These are phyloP conservation scores for Tilletia setariae DNA, from an alignment of 1,284 basidiomycete species.

Conservation along the genomic window DNA sequence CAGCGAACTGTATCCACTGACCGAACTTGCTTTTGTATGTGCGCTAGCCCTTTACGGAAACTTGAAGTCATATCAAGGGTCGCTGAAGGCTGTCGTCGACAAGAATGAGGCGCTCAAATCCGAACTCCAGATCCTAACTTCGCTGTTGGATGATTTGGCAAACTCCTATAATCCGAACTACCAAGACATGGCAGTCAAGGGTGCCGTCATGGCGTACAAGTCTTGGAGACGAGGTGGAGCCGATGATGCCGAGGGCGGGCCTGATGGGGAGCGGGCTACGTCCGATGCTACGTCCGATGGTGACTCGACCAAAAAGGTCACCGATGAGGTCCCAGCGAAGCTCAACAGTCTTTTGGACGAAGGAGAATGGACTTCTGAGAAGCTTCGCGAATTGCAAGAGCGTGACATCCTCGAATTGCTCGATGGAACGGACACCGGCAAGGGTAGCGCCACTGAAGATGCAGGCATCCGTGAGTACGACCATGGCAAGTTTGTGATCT, in stretches of 20 bases:
- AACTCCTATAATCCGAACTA: conserved; percentile 93
- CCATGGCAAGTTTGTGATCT: no score
- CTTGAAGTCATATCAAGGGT: conserved; percentile 70
- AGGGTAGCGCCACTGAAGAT: conserved; percentile 55
- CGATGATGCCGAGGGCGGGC: conserved; percentile 58
- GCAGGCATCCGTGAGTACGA: conserved; percentile 61
- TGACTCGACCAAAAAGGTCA: conserved; percentile 18
- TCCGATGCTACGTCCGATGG: conserved; percentile 5
- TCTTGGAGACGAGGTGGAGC: conserved; percentile 64
- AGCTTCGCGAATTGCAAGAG: conserved; percentile 67
- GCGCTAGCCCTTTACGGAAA: conserved; percentile 69
- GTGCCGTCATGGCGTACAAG: conserved; percentile 91
- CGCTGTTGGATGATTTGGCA: conserved; percentile 77
- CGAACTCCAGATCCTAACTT: conserved; percentile 73
- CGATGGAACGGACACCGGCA: conserved; percentile 63
- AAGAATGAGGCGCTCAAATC: conserved; percentile 71
- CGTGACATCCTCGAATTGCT: conserved; percentile 41
- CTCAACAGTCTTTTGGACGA: conserved; percentile 32
- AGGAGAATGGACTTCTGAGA: conserved; percentile 57
- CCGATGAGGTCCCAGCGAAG: conserved; percentile 27
- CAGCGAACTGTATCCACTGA: no score
- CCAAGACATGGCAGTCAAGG: conserved; percentile 97
- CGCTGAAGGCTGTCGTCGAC: conserved; percentile 71
- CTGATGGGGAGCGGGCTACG: conserved; percentile 32
- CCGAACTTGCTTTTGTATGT: not conserved